Percentiles rank a stretch among this genome's conserved stretches.
These are phyloP conservation scores for Plantago elongata DNA, from an alignment of 257 asterid genomes.

Conservation along the genomic window DNA sequence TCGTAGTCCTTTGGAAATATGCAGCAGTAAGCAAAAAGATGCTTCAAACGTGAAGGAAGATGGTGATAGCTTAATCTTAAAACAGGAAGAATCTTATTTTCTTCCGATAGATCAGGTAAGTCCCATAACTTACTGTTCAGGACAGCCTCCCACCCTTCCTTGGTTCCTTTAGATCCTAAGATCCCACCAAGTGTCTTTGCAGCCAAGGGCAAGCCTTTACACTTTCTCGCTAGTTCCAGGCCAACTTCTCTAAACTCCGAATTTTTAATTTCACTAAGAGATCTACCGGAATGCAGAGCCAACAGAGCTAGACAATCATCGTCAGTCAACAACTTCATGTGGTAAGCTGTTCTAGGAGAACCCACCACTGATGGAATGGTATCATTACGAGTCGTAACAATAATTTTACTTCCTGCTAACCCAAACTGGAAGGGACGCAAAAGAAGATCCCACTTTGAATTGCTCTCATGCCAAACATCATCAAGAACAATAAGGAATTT, in stretches of 20 bases:
- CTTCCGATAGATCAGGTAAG: conserved; percentile 39
- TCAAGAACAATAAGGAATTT: conserved; percentile 53
- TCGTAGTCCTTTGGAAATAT: conserved; percentile 63
- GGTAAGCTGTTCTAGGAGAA: conserved; percentile 43
- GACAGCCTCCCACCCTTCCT: conserved; percentile 46
- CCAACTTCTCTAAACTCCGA: conserved; percentile 33
- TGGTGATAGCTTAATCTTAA: conserved; percentile 54
- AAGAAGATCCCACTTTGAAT: conserved; percentile 34
- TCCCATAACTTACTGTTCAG: conserved; percentile 55
- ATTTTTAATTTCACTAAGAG: conserved; percentile 16
- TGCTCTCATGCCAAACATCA: conserved; percentile 51
- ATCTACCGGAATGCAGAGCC: conserved; percentile 37
- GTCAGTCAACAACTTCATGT: conserved; percentile 39
- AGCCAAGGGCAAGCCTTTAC: conserved; percentile 68
- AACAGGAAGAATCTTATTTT: conserved; percentile 39
- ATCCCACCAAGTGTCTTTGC: conserved; percentile 64
- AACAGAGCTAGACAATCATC: conserved; percentile 42
- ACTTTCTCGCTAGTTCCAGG: conserved; percentile 45
- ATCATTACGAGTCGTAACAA: conserved; percentile 50
- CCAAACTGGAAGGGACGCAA: conserved; percentile 38
- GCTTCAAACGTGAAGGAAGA: conserved; percentile 58
- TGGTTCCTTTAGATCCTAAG: conserved; percentile 38
- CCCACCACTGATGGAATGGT: conserved; percentile 39
- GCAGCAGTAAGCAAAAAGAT: conserved; percentile 56
- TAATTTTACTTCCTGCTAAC: conserved; percentile 42